Evolutionary conservation across 768 basidiomycete genomes (phyloP).

Genomic region (Leucogyrophana mollusca): DNA sequence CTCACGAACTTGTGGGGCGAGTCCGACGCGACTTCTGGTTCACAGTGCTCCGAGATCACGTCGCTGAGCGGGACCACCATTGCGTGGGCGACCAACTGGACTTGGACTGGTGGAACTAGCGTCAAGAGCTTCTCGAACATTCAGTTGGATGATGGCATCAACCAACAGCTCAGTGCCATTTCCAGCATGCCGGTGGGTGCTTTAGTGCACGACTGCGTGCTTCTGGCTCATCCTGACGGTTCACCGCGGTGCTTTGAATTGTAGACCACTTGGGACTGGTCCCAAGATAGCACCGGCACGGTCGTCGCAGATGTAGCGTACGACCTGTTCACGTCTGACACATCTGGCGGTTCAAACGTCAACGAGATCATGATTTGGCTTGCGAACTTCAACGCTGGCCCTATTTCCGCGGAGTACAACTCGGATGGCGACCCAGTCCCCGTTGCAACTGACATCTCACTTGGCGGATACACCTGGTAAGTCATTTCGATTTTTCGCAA

Average conservation of each 20-base stretch:
- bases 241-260: neutral
- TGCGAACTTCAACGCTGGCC: conserved; percentile 53
- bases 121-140: conserved; percentile 67
- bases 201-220: neutral
- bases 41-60: conserved; percentile 47
- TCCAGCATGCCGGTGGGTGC: conserved; percentile 51
- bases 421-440: conserved; percentile 46
- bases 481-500: conserved; percentile 2
- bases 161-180: conserved; percentile 54
- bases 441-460: conserved; percentile 35
- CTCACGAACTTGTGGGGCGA: conserved; percentile 48
- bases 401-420: conserved; percentile 51
- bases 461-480: conserved; percentile 54
- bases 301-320: conserved; percentile 58
- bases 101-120: conserved; percentile 48
- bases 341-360: conserved; percentile 43
- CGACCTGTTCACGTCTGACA: conserved; percentile 60
- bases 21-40: conserved; percentile 42
- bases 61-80: conserved; percentile 41
- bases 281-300: conserved; percentile 37
- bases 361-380: conserved; percentile 68
- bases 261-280: conserved; percentile 59
- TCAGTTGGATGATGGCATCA: conserved; percentile 47
- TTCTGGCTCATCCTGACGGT: no score
- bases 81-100: conserved; percentile 53